Evolutionary conservation across 306 rosid genomes (phyloP).

Genomic region (Calophaca sinica): DNA sequence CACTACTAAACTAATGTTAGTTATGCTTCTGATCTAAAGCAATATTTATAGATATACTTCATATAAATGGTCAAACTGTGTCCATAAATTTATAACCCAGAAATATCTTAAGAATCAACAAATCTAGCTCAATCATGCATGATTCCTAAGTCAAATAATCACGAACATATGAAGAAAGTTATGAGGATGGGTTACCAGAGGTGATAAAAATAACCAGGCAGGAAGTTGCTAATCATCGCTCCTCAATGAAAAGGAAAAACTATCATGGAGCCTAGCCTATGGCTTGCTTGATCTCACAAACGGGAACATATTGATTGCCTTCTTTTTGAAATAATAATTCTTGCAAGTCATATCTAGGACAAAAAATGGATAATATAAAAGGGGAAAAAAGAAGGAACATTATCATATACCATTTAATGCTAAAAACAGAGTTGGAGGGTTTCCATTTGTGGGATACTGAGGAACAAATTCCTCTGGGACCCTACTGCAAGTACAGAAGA

Average conservation of each 20-base stretch:
- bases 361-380: not conserved
- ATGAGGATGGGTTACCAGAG: slow-evolving; percentile 11
- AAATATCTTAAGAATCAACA: slow-evolving; percentile 27
- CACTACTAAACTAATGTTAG: slow-evolving; percentile 32
- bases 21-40: slow-evolving; percentile 31
- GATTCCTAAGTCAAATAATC: slow-evolving; percentile 26
- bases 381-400: slow-evolving; percentile 26
- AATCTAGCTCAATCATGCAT: slow-evolving; percentile 19
- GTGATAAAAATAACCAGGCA: slow-evolving; percentile 21
- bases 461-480: slow-evolving; percentile 88
- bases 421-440: slow-evolving; percentile 90
- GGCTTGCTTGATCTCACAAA: slow-evolving; percentile 38
- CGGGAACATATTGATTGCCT: slow-evolving; percentile 23
- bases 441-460: slow-evolving; percentile 92
- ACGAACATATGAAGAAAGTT: slow-evolving; percentile 26
- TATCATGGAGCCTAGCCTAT: slow-evolving; percentile 25
- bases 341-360: not conserved
- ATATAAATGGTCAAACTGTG: slow-evolving; percentile 17
- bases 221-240: slow-evolving; percentile 31
- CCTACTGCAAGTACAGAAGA: slow-evolving; percentile 69
- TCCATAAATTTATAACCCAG: slow-evolving; percentile 32
- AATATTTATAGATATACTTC: slow-evolving; percentile 31
- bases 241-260: slow-evolving; percentile 34
- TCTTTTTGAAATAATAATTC: slow-evolving; percentile 33
- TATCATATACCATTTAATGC: slow-evolving; percentile 69